Conservation (phyloP, 192 early-diverging fungal species). For the Linnemannia hyalina region DNA sequence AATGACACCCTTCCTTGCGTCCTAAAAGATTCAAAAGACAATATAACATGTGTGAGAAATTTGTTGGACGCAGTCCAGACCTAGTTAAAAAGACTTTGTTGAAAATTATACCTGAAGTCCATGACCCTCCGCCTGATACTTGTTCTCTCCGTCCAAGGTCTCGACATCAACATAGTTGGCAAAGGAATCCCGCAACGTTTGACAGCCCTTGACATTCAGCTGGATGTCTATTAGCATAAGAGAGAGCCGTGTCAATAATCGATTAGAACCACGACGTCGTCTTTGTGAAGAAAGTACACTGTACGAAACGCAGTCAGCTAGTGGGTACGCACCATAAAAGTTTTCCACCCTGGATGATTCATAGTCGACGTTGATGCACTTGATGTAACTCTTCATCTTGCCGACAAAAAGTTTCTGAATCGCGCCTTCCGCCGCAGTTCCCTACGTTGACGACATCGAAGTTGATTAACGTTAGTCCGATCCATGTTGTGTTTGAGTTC, state of each 20-base stretch:
- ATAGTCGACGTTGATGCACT: slow-evolving; percentile 94
- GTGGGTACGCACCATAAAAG: slow-evolving; percentile 80
- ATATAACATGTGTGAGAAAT: not conserved
- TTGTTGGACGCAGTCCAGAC: not conserved
- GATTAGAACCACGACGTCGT: not conserved
- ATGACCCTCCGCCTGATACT: slow-evolving; percentile 93
- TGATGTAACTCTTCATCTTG: slow-evolving; percentile 97
- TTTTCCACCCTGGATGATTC: slow-evolving; percentile 95
- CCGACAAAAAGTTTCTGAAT: slow-evolving; percentile 94
- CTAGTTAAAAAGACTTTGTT: not conserved
- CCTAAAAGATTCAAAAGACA: slow-evolving; percentile 41
- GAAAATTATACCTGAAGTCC: slow-evolving; percentile 75
- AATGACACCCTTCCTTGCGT: slow-evolving; percentile 96
- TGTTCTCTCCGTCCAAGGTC: slow-evolving; percentile 96
- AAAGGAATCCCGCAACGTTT: slow-evolving; percentile 90
- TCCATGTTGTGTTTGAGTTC: not conserved
- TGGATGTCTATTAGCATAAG: slow-evolving; percentile 82
- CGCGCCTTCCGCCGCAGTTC: slow-evolving; percentile 92
- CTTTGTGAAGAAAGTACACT: not conserved
- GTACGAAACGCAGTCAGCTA: not conserved
- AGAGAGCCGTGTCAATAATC: not conserved
- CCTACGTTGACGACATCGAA: slow-evolving; percentile 49
- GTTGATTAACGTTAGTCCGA: not conserved
- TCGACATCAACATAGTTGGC: slow-evolving; percentile 91
- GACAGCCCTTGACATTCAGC: slow-evolving; percentile 96